phyloP scores from a whole-genome alignment of 2,329 filamentous ascomycete species.

The Fusarium sp. region DNA sequence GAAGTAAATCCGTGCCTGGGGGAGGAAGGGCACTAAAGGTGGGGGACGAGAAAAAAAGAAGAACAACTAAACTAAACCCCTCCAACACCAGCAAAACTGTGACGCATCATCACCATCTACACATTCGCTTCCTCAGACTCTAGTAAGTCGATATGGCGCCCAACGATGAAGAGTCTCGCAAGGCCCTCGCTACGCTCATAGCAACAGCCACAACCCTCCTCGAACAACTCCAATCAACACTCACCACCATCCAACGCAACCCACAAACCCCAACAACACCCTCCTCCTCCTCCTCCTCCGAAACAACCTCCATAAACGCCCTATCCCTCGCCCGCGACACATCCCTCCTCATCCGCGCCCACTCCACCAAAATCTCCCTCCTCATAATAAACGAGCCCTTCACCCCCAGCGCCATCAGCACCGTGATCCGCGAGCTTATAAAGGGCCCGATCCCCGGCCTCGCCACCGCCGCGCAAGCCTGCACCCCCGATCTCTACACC shows the following conservation, averaged over 20 bases:
- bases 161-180: conserved; percentile 43
- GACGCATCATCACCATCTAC: conserved; percentile 3
- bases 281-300: not conserved
- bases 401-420: conserved; percentile 77
- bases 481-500: conserved; percentile 70
- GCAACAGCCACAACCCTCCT: conserved; percentile 51
- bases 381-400: conserved; percentile 89
- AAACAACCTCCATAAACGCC: conserved; percentile 57
- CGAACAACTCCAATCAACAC: conserved; percentile 53
- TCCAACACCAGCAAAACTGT: conserved; percentile 34
- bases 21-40: conserved; percentile 28
- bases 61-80: conserved; percentile 27
- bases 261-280: conserved; percentile 16
- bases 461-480: conserved; percentile 74
- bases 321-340: conserved; percentile 77
- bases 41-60: conserved; percentile 30
- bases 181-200: conserved; percentile 51
- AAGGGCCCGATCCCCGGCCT: conserved; percentile 78
- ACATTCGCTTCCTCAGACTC: not conserved
- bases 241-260: conserved; percentile 51
- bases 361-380: conserved; percentile 87
- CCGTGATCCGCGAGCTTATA: conserved; percentile 77
- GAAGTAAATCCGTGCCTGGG: conserved; percentile 12
- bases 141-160: conserved; percentile 33
- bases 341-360: conserved; percentile 77